Evolutionary conservation across 345 rosid genomes (phyloP), one percentile per base, ranked within the genome.

Genomic region (Balakata baccata): DNA sequence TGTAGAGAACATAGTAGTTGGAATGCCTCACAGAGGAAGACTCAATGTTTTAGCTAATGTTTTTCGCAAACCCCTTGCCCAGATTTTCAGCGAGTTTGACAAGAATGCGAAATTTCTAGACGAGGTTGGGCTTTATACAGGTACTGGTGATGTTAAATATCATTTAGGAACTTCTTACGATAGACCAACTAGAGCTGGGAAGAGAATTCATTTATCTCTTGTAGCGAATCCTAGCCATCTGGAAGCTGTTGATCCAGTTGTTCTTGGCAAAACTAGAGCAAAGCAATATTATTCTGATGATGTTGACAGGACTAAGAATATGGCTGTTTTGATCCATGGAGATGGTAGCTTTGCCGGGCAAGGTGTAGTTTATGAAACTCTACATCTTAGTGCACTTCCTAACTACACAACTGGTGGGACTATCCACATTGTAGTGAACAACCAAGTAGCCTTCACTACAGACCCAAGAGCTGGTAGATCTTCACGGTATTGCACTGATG

Each of bases 341-440:
- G 97, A 91, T 86, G 97, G 97, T 47, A 91, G 93, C 82, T 89
- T 91, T 81, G 94, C 97, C 5, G 97, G 94, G 45, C 94, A 91
- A 81, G 97, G 94, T 62, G 94, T 91, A 22, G 94, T 91, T 1
- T 91, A 91, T 79, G 94, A 91, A 76, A 91, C 93, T 73, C 83
- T 91, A 16, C 97, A 91, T 88, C 89, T 91, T 63, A 91, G 94
- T 77, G 97, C 97, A 25, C 89, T 91, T 74, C 94, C 94, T 64
- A 91, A 84, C 81, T 89, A 91, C 80, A 68, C 85, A n/a, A 91
- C 94, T 0, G 94, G 97, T 75, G 97, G 94, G 39, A 91, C 97
- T 20, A 86, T 91, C 54, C 97, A 91, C 78, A 86, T 91, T 71
- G 94, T 91, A 54, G 97, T 89, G 72, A 91, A 91, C 82, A 91